phyloP scores from a whole-genome alignment of 805 yeast species.

The Candida ovalis region DNA sequence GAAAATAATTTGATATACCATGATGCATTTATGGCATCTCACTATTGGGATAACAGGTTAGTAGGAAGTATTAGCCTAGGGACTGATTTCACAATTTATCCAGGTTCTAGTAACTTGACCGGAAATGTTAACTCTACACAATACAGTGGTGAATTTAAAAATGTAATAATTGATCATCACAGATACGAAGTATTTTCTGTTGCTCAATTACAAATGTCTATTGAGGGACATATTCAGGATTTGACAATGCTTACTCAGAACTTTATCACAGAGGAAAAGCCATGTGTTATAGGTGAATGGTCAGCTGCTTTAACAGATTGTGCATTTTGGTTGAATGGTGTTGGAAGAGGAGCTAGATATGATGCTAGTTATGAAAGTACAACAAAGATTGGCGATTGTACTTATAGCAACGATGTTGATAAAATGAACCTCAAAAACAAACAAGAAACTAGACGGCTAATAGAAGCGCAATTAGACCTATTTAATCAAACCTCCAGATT shows the following conservation, averaged over 20 bases:
- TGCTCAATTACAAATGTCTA: constrained; percentile 50
- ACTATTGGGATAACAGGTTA: constrained; percentile 53
- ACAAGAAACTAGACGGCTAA: constrained; percentile 44
- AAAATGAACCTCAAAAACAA: constrained; percentile 43
- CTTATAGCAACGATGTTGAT: constrained; percentile 32
- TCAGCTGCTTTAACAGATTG: constrained; percentile 70
- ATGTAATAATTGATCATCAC: constrained; percentile 83
- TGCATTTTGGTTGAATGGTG: constrained; percentile 66
- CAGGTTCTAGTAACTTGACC: constrained; percentile 8
- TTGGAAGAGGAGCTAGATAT: constrained; percentile 62
- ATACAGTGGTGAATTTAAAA: constrained; percentile 39
- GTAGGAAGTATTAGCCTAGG: constrained; percentile 11
- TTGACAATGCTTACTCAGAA: constrained; percentile 49
- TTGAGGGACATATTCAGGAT: constrained; percentile 57
- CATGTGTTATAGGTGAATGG: constrained; percentile 67
- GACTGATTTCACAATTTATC: constrained; percentile 8
- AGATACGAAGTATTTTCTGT: constrained; percentile 82
- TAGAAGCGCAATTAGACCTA: constrained; percentile 59
- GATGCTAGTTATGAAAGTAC: constrained; percentile 45
- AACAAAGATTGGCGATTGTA: constrained; percentile 44
- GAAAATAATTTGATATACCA: constrained; percentile 51
- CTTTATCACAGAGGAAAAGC: constrained; percentile 37
- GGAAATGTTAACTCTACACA: constrained; percentile 4
- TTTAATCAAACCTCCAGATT: constrained; percentile 50
- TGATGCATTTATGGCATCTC: constrained; percentile 58